Evolutionary conservation across 2,329 filamentous ascomycete genomes (phyloP).

Genomic region (Aspergillus texensis): DNA sequence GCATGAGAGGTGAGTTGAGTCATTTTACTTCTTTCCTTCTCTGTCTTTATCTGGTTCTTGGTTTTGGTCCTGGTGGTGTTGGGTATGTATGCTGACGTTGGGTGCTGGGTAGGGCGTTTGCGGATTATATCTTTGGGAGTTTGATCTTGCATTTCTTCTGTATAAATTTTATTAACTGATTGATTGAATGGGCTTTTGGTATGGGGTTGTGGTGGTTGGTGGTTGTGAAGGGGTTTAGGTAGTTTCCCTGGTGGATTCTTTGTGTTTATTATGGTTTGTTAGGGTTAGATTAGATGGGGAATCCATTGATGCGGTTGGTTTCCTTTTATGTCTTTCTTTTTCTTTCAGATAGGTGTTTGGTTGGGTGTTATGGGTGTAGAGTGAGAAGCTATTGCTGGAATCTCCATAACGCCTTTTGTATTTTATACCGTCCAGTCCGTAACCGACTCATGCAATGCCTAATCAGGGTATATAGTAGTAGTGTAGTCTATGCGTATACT

Average conservation of each 20-base stretch:
- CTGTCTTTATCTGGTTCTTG: neutral
- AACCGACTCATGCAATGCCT: neutral
- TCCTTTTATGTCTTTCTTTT: neutral
- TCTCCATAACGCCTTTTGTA: neutral
- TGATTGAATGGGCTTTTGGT: neutral
- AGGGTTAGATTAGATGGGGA: neutral
- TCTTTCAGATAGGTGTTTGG: neutral
- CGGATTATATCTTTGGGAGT: conserved; percentile 93
- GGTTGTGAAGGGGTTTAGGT: conserved; percentile 1
- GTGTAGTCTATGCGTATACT: neutral
- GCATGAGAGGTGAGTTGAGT: conserved; percentile 43
- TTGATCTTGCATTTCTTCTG: conserved; percentile 98
- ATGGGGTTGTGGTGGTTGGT: conserved; percentile 13
- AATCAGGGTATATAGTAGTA: conserved; percentile 11
- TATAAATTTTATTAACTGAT: conserved; percentile 97
- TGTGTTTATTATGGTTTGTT: neutral
- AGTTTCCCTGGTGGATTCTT: conserved; percentile 11
- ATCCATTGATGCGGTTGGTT: neutral
- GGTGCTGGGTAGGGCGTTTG: conserved; percentile 71
- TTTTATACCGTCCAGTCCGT: neutral
- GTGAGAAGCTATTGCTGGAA: neutral
- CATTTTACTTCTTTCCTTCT: neutral
- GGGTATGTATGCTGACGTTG: conserved; percentile 1
- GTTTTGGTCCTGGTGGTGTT: conserved; percentile 2
- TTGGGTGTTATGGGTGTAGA: neutral